Conservation (phyloP, 805 yeast genomes). For the Citeromyces matritensis region DNA sequence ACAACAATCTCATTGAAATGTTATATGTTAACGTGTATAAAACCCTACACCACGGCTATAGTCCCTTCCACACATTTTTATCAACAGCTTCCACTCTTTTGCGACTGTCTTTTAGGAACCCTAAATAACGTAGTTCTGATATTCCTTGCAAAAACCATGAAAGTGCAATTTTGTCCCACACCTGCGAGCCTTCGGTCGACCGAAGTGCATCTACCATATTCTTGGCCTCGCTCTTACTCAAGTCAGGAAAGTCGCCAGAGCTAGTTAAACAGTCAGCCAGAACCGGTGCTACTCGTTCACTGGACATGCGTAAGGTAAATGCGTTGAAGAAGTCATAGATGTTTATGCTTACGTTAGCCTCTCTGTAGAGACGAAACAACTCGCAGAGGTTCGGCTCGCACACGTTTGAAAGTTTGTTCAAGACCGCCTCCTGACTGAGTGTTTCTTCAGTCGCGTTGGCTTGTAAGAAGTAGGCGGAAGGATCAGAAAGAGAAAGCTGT, state of each 20-base stretch:
- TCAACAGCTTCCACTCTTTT: conserved; percentile 53
- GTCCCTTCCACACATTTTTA: conserved; percentile 56
- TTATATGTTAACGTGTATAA: no score
- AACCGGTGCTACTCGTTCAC: conserved; percentile 9
- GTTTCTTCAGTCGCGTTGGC: no score
- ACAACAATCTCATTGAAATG: no score
- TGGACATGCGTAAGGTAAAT: conserved; percentile 23
- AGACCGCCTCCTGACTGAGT: background rate
- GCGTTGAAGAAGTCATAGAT: conserved; percentile 18
- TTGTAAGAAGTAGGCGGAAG: background rate
- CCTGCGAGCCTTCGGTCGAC: conserved; percentile 16
- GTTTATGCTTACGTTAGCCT: conserved; percentile 46
- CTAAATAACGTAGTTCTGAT: conserved; percentile 54
- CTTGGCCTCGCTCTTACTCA: background rate
- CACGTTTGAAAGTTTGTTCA: conserved; percentile 5
- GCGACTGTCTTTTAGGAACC: conserved; percentile 47
- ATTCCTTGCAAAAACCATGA: conserved; percentile 68
- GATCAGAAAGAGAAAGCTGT: conserved; percentile 1
- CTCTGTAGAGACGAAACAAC: conserved; percentile 58
- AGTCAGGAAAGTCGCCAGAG: background rate
- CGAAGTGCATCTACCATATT: conserved; percentile 6
- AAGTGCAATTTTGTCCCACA: conserved; percentile 50
- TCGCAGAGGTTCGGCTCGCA: conserved; percentile 25
- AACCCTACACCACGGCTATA: no score
- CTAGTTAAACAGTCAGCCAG: conserved; percentile 1